Base-by-base conservation (phyloP, 2,329 filamentous ascomycete species). In the Diplocarpon rosae region DNA sequence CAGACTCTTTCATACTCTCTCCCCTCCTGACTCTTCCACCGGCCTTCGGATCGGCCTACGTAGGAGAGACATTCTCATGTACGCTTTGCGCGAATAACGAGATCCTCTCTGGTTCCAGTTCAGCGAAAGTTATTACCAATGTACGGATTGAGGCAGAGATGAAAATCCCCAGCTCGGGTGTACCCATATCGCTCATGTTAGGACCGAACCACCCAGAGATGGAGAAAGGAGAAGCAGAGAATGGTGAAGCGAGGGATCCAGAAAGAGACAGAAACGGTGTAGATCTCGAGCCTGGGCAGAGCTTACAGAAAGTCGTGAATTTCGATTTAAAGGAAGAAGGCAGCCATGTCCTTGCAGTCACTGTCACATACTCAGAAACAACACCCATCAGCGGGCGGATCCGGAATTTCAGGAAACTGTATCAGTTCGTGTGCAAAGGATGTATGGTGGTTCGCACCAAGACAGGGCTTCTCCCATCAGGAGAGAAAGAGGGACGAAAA, bases 71-170 rank as follows among this genome's bases (percentile, higher is more conserved):
- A 0, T 96, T 98, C 66, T 82, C 83, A 52, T 98, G 92, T 66
- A 95, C 90, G 1, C 73, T 96, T 16, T 95, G 89, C 66, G 89
- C 85, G n/a, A 95, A 95, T 69, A 90, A 95, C 62, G 90, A 96
- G 59, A 65, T 80, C 1, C 56, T 64, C 7, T 63, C 66, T 48
- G 67, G 66, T 37, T 39, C 55, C 33, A 50, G 61, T 0, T 32
- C 52, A 5, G 49, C 15, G n/a, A 69, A 69, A 42, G 57, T 51
- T 16, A 79, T 94, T 33, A 82, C 78, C 50, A 84, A 84, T 45
- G 83, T 95, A 42, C 76, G 79, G 43, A 86, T 96, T 56, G 77
- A 85, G 45, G 92, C 89, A 0, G 89, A 95, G 65, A 93, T 98
- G 82, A 93, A 96, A 67, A 94, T 89, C 0, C 90, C 92, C 6